Base-by-base conservation (phyloP, 1,284 basidiomycete genomes). In the Leucoagaricus sp. region DNA sequence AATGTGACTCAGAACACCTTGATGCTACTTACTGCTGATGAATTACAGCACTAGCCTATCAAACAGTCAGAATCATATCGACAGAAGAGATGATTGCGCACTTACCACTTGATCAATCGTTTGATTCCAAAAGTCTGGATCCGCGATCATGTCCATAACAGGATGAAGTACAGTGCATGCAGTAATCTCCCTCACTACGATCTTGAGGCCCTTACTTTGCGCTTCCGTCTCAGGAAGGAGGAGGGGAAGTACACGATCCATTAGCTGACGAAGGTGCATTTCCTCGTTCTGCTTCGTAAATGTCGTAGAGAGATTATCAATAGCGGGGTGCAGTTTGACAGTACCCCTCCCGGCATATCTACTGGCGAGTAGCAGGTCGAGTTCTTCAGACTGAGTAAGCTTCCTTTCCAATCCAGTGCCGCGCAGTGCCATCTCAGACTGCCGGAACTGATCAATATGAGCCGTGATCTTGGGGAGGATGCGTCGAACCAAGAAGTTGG, bases 111-210 rank as follows among this genome's bases (percentile, higher is more conserved):
- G 89, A 69, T 98, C 95, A 53, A 98, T 91, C 46, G 87, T 83
- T 54, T 86, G 80, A 73, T 98, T 98, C 94, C 95, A 98, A 63
- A 97, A 97, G 71, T 98, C 96, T 15, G 94, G 92, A 68, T 98
- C 96, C 49, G 91, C 83, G 44, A 98, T 68, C 86, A 96, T 91
- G 55, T 98, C 93, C 77, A 98, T 88, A 54, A 96, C 71, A 2
- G 96, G 94, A 65, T 90, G 85, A 29, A 98, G 69, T 4, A 97
- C 84, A 1, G 88, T 78, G 65, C 93, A 96, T 4, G 91, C 84
- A 2, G 91, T 75, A 63, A 98, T 82, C 71, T 99, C 96, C 45
- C 93, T 77, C 13, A 85, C 85, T 12, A 94, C 85, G 36, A 90
- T 85, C 53, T 73, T 80, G 29, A 97, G 79, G 1, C 86, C 86